Conservation (phyloP, 73 alveolate genomes). For the Symbiodinium natans region DNA sequence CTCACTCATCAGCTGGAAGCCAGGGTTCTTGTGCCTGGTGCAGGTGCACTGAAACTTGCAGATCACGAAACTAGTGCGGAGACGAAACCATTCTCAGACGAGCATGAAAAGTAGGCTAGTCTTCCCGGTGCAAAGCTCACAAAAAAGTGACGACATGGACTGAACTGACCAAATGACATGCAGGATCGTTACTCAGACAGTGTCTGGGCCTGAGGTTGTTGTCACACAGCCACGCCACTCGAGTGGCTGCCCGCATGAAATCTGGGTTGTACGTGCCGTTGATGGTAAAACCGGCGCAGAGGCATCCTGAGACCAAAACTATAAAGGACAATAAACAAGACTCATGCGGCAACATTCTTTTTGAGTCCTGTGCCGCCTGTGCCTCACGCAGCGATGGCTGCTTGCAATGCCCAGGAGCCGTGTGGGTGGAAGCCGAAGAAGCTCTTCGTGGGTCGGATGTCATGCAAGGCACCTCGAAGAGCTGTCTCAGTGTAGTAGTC, state of each 20-base stretch:
- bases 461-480: constrained; percentile 39
- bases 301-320: constrained; percentile 25
- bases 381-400: neutral
- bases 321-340: no score
- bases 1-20: constrained; percentile 89
- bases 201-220: constrained; percentile 32
- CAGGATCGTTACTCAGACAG: no score
- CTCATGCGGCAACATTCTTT: no score
- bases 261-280: constrained; percentile 68
- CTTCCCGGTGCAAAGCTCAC: no score
- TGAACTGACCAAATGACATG: no score
- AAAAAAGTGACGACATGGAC: no score
- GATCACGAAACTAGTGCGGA: no score
- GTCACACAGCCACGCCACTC: constrained; percentile 47
- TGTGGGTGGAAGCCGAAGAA: constrained; percentile 86
- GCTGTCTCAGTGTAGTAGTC: constrained; percentile 53
- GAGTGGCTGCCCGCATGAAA: constrained; percentile 75
- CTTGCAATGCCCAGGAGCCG: constrained; percentile 16
- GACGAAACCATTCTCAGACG: no score
- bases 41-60: no score
- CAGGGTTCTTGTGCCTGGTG: constrained; percentile 70
- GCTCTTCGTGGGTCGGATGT: constrained; percentile 64
- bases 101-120: no score
- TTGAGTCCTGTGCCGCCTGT: neutral
- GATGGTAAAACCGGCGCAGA: constrained; percentile 87